Evolutionary conservation across 371 early-diverging fungal species (phyloP), one percentile per base, ranked within the genome.

Genomic region (Mucor circinelloides): DNA sequence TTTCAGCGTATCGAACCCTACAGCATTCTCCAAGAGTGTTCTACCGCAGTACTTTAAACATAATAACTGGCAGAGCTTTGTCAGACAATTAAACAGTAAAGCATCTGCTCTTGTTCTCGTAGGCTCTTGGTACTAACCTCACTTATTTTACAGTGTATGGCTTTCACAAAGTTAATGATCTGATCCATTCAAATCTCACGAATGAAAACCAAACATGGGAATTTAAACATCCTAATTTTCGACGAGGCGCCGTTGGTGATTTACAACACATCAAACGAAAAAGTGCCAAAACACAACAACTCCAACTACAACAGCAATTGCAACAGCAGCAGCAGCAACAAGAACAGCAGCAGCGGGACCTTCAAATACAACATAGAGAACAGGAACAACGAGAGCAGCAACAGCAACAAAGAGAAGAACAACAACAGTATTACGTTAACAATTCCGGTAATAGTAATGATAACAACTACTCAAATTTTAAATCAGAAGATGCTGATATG

Each of bases 1-100:
- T 17, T 90, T 90, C 58, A 84, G 87, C 62, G 90, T 90, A 13
- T 79, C 84, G 4, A 86, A 88, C 62, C 85, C 87, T 6, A 88
- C 88, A 0, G 63, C 74, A n/a, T 85, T 85, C 40, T 82, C 84
- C 32, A 85, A 82, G 57, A 66, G 69, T 3, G 81, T 85, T 0
- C 67, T 97, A 54, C 91, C 93, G 10, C 89, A 85, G 58, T 89
- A 92, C 74, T 95, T 94, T 75, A 94, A 93, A 72, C 94, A 95
- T 80, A 92, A 88, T 70, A 94, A 96, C 71, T 89, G 92, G 82
- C 89, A 90, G 61, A 90, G 90, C 56, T 95, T 96, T 83, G 91
- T 95, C 12, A 84, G 95, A 42, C 95, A 94, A 77, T 80, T 94
- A 12, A 95, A 96, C 76, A 92, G 83, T 83, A 79, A 50, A 38